These are phyloP conservation scores for Pleodorina starrii DNA, from an alignment of 139 green algal species.

Conservation along the genomic window DNA sequence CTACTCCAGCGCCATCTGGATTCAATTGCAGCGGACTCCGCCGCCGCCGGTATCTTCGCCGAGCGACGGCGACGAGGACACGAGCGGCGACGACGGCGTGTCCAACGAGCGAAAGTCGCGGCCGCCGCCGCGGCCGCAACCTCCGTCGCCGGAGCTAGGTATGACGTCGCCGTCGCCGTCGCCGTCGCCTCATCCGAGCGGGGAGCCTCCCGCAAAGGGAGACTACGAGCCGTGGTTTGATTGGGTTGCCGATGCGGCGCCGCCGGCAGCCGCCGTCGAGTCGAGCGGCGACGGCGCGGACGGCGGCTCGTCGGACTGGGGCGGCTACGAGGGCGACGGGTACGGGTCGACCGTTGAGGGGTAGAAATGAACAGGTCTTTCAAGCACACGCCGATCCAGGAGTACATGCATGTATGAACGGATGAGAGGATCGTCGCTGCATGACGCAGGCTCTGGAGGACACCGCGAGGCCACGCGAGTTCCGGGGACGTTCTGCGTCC, in stretches of 20 bases:
- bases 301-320: no score
- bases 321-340: no score
- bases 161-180: not conserved
- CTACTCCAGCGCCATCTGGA: slow-evolving; percentile 13
- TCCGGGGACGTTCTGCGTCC: no score
- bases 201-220: not conserved
- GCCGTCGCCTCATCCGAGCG: not conserved
- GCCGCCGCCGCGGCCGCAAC: not conserved
- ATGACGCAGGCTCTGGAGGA: no score
- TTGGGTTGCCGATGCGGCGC: not conserved
- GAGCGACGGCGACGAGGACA: not conserved
- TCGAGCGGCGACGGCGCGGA: no score
- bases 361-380: no score
- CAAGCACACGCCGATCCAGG: no score
- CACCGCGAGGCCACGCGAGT: no score
- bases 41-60: not conserved
- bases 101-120: not conserved
- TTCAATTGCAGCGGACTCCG: slow-evolving; percentile 18
- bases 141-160: no score
- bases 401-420: no score
- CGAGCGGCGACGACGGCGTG: not conserved
- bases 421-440: no score
- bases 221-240: not conserved
- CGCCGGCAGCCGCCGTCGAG: not conserved
- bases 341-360: no score